Percentiles rank a stretch among this genome's conserved stretches.
Conservation (phyloP, 495 filamentous ascomycete genomes). For the Parathielavia hyrcaniae region DNA sequence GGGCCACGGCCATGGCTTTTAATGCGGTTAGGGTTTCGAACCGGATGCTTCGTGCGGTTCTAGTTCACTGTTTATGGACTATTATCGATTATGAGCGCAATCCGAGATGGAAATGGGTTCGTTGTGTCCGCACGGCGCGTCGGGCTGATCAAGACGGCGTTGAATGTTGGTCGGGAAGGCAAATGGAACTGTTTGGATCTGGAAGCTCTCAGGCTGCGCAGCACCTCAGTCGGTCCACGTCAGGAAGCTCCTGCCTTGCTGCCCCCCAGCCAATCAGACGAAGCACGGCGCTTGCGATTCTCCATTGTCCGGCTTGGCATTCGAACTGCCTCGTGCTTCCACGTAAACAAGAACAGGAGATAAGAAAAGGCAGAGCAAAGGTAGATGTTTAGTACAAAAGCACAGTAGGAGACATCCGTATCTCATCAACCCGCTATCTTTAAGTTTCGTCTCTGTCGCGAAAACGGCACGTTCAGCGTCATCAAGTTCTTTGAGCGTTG, state of each 20-base stretch:
- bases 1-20: conserved; percentile 7
- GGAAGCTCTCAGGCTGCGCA: conserved; percentile 12
- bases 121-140: conserved; percentile 7
- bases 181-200: conserved; percentile 2
- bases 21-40: neutral
- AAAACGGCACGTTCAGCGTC: no score
- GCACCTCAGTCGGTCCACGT: conserved; percentile 27
- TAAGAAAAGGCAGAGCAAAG: neutral
- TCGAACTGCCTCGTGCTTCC: neutral
- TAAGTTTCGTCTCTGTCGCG: no score
- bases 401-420: no score
- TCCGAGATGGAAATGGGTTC: conserved; percentile 12
- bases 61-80: neutral
- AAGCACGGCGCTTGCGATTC: conserved; percentile 1
- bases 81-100: neutral
- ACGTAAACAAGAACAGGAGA: neutral
- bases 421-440: no score
- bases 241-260: conserved; percentile 37
- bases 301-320: neutral
- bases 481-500: no score
- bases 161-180: conserved; percentile 1
- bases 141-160: conserved; percentile 6
- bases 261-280: conserved; percentile 7
- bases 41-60: neutral
- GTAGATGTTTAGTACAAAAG: no score